Evolutionary conservation across 139 green algal genomes (phyloP), one percentile per base, ranked within the genome.

Genomic region (Parachlorella kessleri): DNA sequence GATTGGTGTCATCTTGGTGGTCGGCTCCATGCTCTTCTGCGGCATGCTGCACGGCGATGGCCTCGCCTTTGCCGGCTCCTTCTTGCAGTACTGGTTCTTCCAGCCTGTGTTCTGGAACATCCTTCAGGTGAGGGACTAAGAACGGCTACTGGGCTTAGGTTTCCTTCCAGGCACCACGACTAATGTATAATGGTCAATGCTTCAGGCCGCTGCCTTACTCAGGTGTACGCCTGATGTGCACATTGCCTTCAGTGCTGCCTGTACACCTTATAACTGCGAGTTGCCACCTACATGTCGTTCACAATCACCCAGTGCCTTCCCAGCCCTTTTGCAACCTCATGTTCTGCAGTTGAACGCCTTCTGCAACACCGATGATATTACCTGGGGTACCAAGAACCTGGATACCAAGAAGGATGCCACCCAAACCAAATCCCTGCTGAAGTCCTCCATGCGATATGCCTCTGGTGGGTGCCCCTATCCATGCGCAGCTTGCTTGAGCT

Each of bases 351-450:
- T 87, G 21, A 84, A 87, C 42, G 82, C 82, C 2, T 87, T 87
- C 53, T 84, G 82, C 66, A 87, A 87, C 79, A 81, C 82, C 9
- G 82, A 87, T 63, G 82, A 87, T 36, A 84, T 87, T 48, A 83
- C 82, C 18, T 87, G 82, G 82, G 82, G 82, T 37, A 87, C 82
- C 54, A 87, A 87, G 75, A 87, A 87, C 71, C 66, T 87, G 82
- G 82, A 87, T 38, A 87, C 68, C 68, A 82, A 82, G 66, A 67
- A 67, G 68, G 76, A 82, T n/a, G 76, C 55, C 37, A 77, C 68
- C 8, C 65, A 82, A 48, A 54, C 76, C 76, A 82, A 82, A 67
- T 33, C 18, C 4, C 76, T 82, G n/a, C 65, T 82, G 53, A 76
- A 82, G 68, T 76, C 55, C 54, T 55, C 65, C 35, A 72, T 82